Evolutionary conservation across 495 filamentous ascomycete species (phyloP).

Genomic region (Jackrogersella minutella): DNA sequence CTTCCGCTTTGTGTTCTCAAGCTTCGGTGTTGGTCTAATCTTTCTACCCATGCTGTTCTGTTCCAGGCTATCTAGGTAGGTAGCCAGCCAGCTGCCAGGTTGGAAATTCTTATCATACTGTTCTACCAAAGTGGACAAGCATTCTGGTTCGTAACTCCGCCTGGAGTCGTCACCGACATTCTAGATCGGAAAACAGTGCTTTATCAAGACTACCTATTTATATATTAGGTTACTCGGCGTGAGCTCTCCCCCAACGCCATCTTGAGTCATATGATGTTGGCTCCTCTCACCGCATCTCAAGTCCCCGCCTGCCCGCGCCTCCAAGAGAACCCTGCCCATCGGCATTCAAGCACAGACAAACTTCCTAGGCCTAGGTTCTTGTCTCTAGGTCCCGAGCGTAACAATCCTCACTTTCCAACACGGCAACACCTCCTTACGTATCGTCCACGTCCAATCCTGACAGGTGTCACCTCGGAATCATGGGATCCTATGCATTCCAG

Average conservation of each 20-base stretch:
- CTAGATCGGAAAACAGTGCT: slow-evolving; percentile 10
- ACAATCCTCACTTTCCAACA: slow-evolving; percentile 9
- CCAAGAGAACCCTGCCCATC: slow-evolving; percentile 24
- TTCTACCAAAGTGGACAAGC: slow-evolving; percentile 13
- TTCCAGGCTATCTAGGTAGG: too few relatives aligned
- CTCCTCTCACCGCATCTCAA: slow-evolving; percentile 34
- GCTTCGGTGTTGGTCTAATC: not conserved
- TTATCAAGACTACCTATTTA: slow-evolving; percentile 15
- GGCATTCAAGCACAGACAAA: slow-evolving; percentile 23
- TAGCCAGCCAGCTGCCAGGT: not conserved
- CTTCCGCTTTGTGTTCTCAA: slow-evolving; percentile 6
- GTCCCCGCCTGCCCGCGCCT: slow-evolving; percentile 31
- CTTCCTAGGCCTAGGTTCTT: not conserved
- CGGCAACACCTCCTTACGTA: not conserved
- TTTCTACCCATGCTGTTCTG: not conserved
- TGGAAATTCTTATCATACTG: not conserved
- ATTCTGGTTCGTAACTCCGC: slow-evolving; percentile 17
- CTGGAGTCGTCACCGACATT: slow-evolving; percentile 24
- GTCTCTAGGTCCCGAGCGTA: slow-evolving; percentile 1
- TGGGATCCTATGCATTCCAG: slow-evolving; percentile 9
- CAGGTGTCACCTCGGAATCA: slow-evolving; percentile 21
- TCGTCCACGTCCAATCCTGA: slow-evolving; percentile 6
- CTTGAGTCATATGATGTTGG: slow-evolving; percentile 38
- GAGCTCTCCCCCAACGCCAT: slow-evolving; percentile 19
- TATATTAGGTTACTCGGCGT: slow-evolving; percentile 24